Evolutionary conservation across 257 asterid species (phyloP), one percentile per base, ranked within the genome.

Genomic region (Petunia axillaris): DNA sequence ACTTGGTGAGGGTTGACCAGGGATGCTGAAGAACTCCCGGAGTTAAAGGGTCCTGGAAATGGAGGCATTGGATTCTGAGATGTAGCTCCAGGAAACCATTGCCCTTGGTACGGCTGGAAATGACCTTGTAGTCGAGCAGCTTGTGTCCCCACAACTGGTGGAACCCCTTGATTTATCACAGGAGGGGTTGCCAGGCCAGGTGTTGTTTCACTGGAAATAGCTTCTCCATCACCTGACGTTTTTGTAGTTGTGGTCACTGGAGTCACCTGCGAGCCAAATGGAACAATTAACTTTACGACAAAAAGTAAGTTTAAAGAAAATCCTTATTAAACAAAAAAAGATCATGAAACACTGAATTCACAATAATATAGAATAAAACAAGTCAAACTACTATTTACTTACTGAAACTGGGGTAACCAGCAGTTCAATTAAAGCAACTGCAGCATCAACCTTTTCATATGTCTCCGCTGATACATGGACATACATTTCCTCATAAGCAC

Each of bases 401-500:
- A 95, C 99, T n/a, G 97, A 91, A 87, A 89, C 92, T 65, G 92
- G 93, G 80, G 92, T 92, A 82, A 92, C 86, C 40, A 95, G 87
- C 79, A 95, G 90, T 87, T 93, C 97, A 81, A 93, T 84, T 86
- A 95, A 87, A 79, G 94, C 90, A 82, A 93, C 97, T 35, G 98
- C 98, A 64, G 97, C 91, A 86, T 95, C 99, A 64, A 93, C 86
- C 89, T 95, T 95, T 81, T 88, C 98, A 81, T 85, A 91, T 50
- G 99, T 88, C 87, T 93, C 99, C 0, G 98, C 98, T 62, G 92
- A 90, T 82, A 92, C 90, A 78, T 90, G 93, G 81, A 92, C 91
- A 78, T 93, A 91, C 86, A 93, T 83, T 77, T 92, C 97, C 82
- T 88, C 91, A 78, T 83, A 92, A 68, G 85, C 80, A 81, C 80